Evolutionary conservation across 1,284 basidiomycete genomes (phyloP), one percentile per base, ranked within the genome.

Genomic region (Fomitiporia mediterranea): DNA sequence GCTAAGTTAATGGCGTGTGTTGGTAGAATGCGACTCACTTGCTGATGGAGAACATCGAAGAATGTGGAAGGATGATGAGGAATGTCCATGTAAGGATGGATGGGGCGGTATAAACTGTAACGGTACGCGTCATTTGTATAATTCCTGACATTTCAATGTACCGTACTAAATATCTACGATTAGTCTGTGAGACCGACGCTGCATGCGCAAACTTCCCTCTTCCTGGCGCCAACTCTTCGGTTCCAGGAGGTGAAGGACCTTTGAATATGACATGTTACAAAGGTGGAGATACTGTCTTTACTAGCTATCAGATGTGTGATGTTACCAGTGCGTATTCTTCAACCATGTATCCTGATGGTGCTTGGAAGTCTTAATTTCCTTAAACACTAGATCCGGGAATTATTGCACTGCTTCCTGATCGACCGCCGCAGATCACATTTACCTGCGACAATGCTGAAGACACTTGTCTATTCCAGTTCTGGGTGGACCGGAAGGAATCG

Each of bases 71-170:
- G 81, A 84, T 8, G 88, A 84, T 1, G 77, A 86, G 61, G 71
- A 81, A 6, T 98, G 96, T 70, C 76, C 93, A 32, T 99, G 96
- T 68, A 90, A 89, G 63, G 89, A 94, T 1, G 95, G 94, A 0
- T 99, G 95, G 95, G 81, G 80, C 47, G 95, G 96, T 11, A 88
- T 98, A 63, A 98, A 98, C 68, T 98, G 95, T 73, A 97, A 98
- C 70, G 93, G 93, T 94, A 56, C 60, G 81, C 68, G 42, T 49
- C 25, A 28, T 46, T 17, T 42, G 37, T 23, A 51, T 4, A 19
- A 9, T 64, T 66, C 9, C 57, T 67, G 44, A 11, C 27, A 7
- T 34, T 19, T 37, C 47, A 30, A 50, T 42, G 50, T 23, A 13
- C 34, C 35, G 2, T 28, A 13, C 7, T 17, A 7, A 8, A 51